phyloP scores from a whole-genome alignment of 1,284 basidiomycete genomes.

The Boletellus deceptivus region DNA sequence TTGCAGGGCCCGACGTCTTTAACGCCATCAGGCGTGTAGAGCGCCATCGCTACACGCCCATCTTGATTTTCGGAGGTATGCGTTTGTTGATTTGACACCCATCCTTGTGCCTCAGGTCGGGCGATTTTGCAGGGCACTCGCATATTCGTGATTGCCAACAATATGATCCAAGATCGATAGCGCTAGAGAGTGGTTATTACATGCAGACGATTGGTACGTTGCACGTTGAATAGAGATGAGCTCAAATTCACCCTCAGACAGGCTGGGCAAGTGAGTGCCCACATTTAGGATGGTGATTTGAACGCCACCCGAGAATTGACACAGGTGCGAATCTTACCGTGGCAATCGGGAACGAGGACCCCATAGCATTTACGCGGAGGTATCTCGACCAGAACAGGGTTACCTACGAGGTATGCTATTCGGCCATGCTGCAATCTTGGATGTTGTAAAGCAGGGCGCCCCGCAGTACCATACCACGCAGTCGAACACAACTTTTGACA shows the following conservation, averaged over 20 bases:
- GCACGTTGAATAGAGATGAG: not conserved
- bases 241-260: slow-evolving; percentile 1
- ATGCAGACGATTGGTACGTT: no score
- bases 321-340: slow-evolving; percentile 51
- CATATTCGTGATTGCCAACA: slow-evolving; percentile 77
- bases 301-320: not conserved
- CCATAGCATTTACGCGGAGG: slow-evolving; percentile 57
- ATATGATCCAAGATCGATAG: slow-evolving; percentile 65
- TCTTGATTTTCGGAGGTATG: slow-evolving; percentile 73
- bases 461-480: slow-evolving; percentile 55
- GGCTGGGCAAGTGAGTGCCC: slow-evolving; percentile 34
- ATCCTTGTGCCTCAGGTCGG: not conserved
- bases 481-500: slow-evolving; percentile 54
- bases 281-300: not conserved
- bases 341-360: slow-evolving; percentile 38
- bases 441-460: not conserved
- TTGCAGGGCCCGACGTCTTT: slow-evolving; percentile 65
- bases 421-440: not conserved
- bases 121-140: slow-evolving; percentile 56
- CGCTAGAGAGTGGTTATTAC: slow-evolving; percentile 79
- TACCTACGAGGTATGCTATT: slow-evolving; percentile 55
- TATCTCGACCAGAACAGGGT: slow-evolving; percentile 47
- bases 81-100: not conserved
- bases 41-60: slow-evolving; percentile 56
- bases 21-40: slow-evolving; percentile 73